Evolutionary conservation across 2,329 filamentous ascomycete genomes (phyloP).

Genomic region (Stemphylium vesicarium): DNA sequence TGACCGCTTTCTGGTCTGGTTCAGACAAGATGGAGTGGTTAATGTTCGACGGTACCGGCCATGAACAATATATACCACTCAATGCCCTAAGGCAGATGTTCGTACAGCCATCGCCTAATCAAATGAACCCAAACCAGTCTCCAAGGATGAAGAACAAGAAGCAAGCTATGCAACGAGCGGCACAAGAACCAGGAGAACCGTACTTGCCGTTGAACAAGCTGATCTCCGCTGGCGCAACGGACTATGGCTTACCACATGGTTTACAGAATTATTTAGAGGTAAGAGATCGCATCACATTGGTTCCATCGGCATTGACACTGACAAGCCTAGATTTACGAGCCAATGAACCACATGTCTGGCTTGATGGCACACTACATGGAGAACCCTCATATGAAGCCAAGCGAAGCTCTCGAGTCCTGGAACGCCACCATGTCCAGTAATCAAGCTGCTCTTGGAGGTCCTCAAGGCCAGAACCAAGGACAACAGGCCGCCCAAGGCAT

Average conservation of each 20-base stretch:
- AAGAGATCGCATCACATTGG: conserved; percentile 28
- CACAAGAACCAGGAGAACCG: conserved; percentile 43
- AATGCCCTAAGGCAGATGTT: conserved; percentile 59
- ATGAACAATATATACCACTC: conserved; percentile 85
- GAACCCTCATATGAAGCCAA: conserved; percentile 59
- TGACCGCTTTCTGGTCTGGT: conserved; percentile 81
- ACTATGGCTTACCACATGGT: conserved; percentile 62
- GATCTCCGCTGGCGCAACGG: conserved; percentile 54
- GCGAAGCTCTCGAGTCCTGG: conserved; percentile 62
- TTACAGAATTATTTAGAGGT: conserved; percentile 70
- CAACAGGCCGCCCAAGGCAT: conserved; percentile 36
- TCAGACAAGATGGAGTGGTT: conserved; percentile 80
- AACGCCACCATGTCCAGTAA: conserved; percentile 52
- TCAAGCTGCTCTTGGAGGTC: conserved; percentile 20
- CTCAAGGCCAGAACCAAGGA: conserved; percentile 19
- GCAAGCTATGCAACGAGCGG: conserved; percentile 46
- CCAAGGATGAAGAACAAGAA: conserved; percentile 62
- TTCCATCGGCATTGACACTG: conserved; percentile 26
- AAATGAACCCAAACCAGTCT: conserved; percentile 60
- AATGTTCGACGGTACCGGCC: conserved; percentile 76
- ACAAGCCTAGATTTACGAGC: conserved; percentile 64
- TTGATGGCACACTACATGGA: conserved; percentile 64
- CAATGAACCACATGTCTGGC: conserved; percentile 68
- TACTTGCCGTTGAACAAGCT: conserved; percentile 54
- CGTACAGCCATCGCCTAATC: conserved; percentile 54